Evolutionary conservation across 176 grass and related monocot genomes (phyloP), one percentile per base, ranked within the genome.

Genomic region (Hordeum marinum): DNA sequence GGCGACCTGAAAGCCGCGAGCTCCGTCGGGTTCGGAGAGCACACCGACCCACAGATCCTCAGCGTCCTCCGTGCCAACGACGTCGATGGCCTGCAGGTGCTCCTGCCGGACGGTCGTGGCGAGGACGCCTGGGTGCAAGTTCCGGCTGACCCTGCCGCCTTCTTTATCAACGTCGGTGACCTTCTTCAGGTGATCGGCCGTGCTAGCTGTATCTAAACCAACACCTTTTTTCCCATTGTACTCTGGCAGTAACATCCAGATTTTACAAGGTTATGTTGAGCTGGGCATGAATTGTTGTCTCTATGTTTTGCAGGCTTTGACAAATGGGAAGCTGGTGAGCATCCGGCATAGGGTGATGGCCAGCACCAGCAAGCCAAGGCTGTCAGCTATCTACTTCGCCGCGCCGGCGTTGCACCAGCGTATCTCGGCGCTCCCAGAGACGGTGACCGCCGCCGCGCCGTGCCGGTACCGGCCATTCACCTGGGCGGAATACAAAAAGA

Each of bases 401-500:
- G 90, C 96, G 27, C 93, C 93, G 25, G 70, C 91, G 12, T 81
- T 94, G 55, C 81, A 90, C 52, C 66, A 91, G 7, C 20, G 63
- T 6, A 88, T 99, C 52, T 67, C 82, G 2, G 78, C 88, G 0
- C 59, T 94, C 3, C 86, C 40, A 24, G 91, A 92, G 82, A 94
- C 50, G 61, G 84, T 99, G 21, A 59, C 79, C 25, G 39, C 75
- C 10, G 75, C 5, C 20, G 26, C 55, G 76, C 88, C 84, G 0
- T 36, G 84, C 46, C 78, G 78, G 27, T 99, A 99, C 45, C 84
- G 84, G 11, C 64, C 91, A 0, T 96, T 96, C 84, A 99, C 96
- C 18, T 99, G 91, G 93, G 85, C 73, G 6, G 96, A 99, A 79
- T 99, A 94, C 91, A 98, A 98, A 90, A 95, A 84, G 88, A 80